Percentiles rank a stretch among this genome's conserved stretches.
Conservation (phyloP, 2,329 filamentous ascomycete species). For the Claviceps purpurea region DNA sequence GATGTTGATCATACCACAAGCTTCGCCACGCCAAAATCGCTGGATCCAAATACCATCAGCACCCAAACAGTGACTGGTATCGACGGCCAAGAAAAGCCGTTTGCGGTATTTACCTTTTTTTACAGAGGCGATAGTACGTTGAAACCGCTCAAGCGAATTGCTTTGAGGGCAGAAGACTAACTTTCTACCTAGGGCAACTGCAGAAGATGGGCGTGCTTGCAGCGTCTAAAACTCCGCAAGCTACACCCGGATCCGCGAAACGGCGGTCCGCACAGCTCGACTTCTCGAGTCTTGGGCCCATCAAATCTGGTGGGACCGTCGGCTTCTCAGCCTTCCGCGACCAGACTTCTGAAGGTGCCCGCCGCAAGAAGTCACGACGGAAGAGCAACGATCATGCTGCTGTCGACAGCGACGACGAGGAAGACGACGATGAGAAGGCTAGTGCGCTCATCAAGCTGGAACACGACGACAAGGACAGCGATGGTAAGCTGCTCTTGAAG, state of each 20-base stretch:
- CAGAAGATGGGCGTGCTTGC: conserved; percentile 89
- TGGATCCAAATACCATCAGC: conserved; percentile 94
- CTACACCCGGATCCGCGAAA: conserved; percentile 51
- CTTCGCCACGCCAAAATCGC: conserved; percentile 89
- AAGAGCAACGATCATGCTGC: conserved; percentile 54
- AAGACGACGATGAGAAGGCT: conserved; percentile 50
- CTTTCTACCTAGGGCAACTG: conserved; percentile 57
- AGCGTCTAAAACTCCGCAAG: conserved; percentile 49
- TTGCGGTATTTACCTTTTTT: conserved; percentile 94
- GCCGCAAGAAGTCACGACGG: conserved; percentile 45
- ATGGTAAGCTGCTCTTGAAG: conserved; percentile 47
- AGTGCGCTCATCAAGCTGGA: conserved; percentile 51
- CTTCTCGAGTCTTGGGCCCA: conserved; percentile 69
- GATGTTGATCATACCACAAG: conserved; percentile 95
- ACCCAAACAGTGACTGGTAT: conserved; percentile 99
- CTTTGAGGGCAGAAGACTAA: not conserved
- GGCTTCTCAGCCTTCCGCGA: conserved; percentile 86
- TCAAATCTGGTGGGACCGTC: conserved; percentile 77
- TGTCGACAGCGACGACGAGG: conserved; percentile 61
- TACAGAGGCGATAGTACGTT: conserved; percentile 86
- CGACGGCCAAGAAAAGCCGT: conserved; percentile 89
- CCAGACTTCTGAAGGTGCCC: conserved; percentile 38
- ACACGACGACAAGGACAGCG: conserved; percentile 49
- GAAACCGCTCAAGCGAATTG: not conserved
- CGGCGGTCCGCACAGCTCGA: conserved; percentile 73